Evolutionary conservation across 345 rosid genomes (phyloP).

Genomic region (Rhodamnia argentea): DNA sequence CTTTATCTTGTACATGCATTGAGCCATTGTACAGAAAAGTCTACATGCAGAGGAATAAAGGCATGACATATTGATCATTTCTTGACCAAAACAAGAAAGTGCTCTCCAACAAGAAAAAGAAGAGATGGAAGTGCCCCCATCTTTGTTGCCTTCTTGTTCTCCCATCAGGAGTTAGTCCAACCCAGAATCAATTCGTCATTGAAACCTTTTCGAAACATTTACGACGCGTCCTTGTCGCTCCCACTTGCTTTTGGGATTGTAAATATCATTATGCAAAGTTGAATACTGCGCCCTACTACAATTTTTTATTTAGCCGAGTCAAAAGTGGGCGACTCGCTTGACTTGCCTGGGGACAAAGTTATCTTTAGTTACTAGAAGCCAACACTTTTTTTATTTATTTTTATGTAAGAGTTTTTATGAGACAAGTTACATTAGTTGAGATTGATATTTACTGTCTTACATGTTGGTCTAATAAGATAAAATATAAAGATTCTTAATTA

Average conservation of each 20-base stretch:
- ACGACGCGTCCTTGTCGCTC: background rate
- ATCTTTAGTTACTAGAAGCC: background rate
- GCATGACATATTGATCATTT: background rate
- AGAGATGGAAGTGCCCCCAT: background rate
- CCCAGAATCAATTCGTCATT: background rate
- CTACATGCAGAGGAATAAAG: conserved; percentile 1
- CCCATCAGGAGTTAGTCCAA: background rate
- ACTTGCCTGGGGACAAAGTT: background rate
- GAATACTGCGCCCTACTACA: background rate
- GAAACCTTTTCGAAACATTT: background rate
- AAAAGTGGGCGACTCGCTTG: background rate
- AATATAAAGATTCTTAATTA: no score
- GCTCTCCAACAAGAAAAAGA: background rate
- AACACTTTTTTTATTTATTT: background rate
- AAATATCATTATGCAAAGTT: background rate
- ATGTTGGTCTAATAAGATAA: no score
- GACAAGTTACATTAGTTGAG: no score
- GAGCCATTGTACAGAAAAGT: background rate
- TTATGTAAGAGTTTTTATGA: no score
- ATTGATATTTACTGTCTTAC: no score
- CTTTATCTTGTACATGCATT: background rate
- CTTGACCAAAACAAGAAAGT: background rate
- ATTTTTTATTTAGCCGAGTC: background rate
- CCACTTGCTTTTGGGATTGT: background rate
- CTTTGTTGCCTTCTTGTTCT: conserved; percentile 1